phyloP scores from a whole-genome alignment of 202 grass and related monocot genomes.

The Carex arenaria region DNA sequence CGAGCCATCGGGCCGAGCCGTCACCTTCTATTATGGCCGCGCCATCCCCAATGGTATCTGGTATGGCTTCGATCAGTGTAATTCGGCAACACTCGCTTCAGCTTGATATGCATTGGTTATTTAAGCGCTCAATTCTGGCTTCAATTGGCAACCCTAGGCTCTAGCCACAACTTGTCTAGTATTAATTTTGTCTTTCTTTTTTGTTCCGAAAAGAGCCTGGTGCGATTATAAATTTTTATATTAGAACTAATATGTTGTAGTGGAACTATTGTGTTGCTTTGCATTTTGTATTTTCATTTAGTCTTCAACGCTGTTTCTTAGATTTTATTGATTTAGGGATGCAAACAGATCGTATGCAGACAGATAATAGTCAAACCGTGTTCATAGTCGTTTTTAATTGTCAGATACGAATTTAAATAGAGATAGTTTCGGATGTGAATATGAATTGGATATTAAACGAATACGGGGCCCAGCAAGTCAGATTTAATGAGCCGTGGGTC shows the following conservation, averaged over 20 bases:
- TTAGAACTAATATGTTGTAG: background rate
- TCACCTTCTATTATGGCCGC: conserved; percentile 65
- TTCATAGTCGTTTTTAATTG: no score
- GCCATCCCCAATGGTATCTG: conserved; percentile 52
- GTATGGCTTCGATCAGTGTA: conserved; percentile 68
- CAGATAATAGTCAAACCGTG: no score
- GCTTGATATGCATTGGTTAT: background rate
- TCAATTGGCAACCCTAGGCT: background rate
- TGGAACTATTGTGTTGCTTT: background rate
- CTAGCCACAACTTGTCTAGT: background rate
- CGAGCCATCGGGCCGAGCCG: conserved; percentile 34
- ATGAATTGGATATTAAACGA: no score
- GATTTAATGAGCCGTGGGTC: no score
- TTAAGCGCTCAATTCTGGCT: background rate
- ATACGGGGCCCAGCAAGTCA: no score
- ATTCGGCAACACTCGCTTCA: background rate
- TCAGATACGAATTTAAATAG: no score
- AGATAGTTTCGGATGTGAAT: no score
- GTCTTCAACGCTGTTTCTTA: background rate
- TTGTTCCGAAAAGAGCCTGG: no score
- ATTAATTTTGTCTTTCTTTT: background rate
- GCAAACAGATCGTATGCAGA: no score
- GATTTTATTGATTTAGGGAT: background rate
- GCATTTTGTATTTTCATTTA: background rate
- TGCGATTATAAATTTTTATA: background rate